These are phyloP conservation scores for Tetrahymena thermophila DNA, from an alignment of 73 alveolate genomes.

Conservation along the genomic window DNA sequence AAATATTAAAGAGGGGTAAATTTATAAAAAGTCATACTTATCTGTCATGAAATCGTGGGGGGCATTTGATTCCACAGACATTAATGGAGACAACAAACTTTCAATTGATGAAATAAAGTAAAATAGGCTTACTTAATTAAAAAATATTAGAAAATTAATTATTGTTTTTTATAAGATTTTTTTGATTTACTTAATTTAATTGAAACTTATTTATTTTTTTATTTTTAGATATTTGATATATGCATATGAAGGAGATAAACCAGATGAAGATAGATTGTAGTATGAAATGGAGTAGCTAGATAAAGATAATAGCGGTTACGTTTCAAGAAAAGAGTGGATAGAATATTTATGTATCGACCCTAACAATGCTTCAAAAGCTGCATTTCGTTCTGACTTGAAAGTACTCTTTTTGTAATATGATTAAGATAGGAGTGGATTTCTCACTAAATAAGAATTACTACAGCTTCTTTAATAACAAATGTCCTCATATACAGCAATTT, in stretches of 20 bases:
- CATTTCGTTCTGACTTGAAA: constrained; percentile 29
- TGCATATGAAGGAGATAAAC: constrained; percentile 48
- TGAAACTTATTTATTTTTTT: neutral
- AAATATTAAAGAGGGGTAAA: neutral
- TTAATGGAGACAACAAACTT: constrained; percentile 19
- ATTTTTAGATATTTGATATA: neutral
- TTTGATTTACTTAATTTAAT: neutral
- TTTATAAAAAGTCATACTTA: constrained; percentile 26
- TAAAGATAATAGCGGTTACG: constrained; percentile 34
- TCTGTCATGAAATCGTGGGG: constrained; percentile 39
- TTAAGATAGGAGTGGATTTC: constrained; percentile 36
- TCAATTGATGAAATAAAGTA: constrained; percentile 15
- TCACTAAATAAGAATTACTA: neutral
- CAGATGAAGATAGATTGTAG: constrained; percentile 20
- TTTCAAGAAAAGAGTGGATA: constrained; percentile 43
- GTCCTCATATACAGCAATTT: neutral
- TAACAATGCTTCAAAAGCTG: neutral
- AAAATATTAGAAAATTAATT: neutral
- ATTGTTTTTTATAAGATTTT: neutral
- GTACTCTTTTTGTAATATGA: constrained; percentile 22
- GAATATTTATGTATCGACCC: constrained; percentile 24
- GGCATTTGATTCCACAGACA: constrained; percentile 46
- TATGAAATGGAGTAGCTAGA: constrained; percentile 31
- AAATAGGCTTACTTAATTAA: neutral
- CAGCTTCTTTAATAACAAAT: neutral